phyloP scores from a whole-genome alignment of 139 green algal genomes.

The Chlorella sp. region DNA sequence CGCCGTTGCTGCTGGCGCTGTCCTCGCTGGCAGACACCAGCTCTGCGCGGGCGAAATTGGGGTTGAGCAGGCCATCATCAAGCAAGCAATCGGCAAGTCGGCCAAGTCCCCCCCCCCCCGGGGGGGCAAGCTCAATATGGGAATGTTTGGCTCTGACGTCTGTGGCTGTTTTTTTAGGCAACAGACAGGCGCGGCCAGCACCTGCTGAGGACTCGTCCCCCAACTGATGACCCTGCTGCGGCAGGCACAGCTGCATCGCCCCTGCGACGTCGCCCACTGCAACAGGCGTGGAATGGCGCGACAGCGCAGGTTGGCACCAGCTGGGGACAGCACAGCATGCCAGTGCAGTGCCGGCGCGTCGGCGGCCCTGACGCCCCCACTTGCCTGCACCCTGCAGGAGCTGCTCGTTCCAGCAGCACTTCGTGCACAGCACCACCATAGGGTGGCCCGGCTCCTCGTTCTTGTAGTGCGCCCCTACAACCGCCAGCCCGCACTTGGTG shows the following conservation, averaged over 20 bases:
- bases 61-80: too few species aligned
- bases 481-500: conserved; percentile 22
- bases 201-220: too few species aligned
- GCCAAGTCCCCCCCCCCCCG: too few species aligned
- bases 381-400: conserved; percentile 5
- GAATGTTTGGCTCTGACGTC: too few species aligned
- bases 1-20: not conserved
- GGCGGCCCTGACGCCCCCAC: not conserved
- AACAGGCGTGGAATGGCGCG: too few species aligned
- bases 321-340: not conserved
- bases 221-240: conserved; percentile 13
- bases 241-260: conserved; percentile 35
- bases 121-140: too few species aligned
- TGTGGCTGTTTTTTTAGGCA: too few species aligned
- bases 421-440: conserved; percentile 30
- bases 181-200: too few species aligned
- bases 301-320: too few species aligned
- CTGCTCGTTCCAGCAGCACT: conserved; percentile 38
- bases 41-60: too few species aligned
- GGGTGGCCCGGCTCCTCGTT: conserved; percentile 28
- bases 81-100: too few species aligned
- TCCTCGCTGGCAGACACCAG: too few species aligned
- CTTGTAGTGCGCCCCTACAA: conserved; percentile 38
- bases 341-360: not conserved
- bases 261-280: conserved; percentile 16